Percentiles rank a stretch among this genome's conserved stretches.
Evolutionary conservation across 164 flowering plant species (phyloP).

Genomic region (Protea cynaroides): DNA sequence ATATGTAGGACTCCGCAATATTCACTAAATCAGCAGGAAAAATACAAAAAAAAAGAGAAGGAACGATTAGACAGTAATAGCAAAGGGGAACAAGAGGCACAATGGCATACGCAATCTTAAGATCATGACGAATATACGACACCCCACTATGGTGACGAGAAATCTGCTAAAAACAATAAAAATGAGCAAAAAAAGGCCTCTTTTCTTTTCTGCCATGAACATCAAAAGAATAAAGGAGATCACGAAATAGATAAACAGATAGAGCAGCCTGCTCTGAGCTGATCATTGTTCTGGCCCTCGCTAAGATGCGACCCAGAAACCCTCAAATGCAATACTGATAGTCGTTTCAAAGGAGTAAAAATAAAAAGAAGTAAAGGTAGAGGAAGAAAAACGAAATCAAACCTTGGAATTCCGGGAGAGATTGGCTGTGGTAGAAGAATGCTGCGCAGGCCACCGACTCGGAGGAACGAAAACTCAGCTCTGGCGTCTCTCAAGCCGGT

Average conservation of each 20-base stretch:
- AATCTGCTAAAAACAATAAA: too few relatives aligned
- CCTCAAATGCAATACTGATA: background rate
- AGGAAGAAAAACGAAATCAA: background rate
- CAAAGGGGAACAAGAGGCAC: background rate
- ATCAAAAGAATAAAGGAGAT: background rate
- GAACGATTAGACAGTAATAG: background rate
- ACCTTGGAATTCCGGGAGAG: conserved; percentile 80
- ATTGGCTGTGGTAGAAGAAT: conserved; percentile 65
- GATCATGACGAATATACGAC: background rate
- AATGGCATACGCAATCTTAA: background rate
- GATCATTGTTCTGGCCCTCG: too few relatives aligned
- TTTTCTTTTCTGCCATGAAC: too few relatives aligned
- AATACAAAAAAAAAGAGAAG: too few relatives aligned
- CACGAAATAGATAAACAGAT: background rate
- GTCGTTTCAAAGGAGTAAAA: background rate
- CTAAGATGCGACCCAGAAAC: too few relatives aligned
- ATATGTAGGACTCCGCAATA: background rate
- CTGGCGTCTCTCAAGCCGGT: conserved; percentile 76
- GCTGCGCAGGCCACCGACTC: conserved; percentile 71
- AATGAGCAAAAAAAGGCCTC: background rate
- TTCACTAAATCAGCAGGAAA: background rate
- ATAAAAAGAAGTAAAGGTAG: background rate
- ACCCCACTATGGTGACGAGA: background rate
- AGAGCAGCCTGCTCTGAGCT: too few relatives aligned
- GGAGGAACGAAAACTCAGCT: conserved; percentile 94